Evolutionary conservation across 2,329 filamentous ascomycete species (phyloP), one percentile per base, ranked within the genome.

Genomic region (Pyrenochaeta sp.): DNA sequence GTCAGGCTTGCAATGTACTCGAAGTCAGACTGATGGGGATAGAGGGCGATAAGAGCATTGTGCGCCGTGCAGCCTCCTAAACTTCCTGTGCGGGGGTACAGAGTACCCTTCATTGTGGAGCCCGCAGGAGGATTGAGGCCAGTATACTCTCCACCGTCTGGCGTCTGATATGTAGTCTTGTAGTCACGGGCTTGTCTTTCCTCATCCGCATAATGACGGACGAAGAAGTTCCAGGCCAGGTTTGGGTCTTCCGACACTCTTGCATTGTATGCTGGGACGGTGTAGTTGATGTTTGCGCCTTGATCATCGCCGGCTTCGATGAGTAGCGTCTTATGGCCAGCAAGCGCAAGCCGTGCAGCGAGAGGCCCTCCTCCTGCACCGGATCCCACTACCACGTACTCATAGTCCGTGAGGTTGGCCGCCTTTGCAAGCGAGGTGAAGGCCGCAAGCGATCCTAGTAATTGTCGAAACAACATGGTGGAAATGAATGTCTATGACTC

Each of bases 181-280:
- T 77, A 83, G 69, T 90, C 86, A 50, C 80, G 78, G 24, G 82
- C 79, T 61, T 87, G 84, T 37, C 83, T 79, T 24, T 75, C 72
- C 44, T 85, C 76, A 59, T 88, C 81, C 8, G 80, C 78, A 67
- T 88, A 89, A 72, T 89, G 87, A 45, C 82, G 81, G n/a, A 88
- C 85, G 62, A 84, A 90, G 75, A 85, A 89, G 72, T 88, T 84
- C 87, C 87, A 90, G 45, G 81, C 77, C 64, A 87, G 80, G 19
- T 81, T 79, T 25, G 79, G 79, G 58, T 88, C 84, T 66, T 88
- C 84, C 10, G 84, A 86, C 1, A 83, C 81, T 22, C 81, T 79
- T 47, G 81, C 81, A 24, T 83, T 81, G 66, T 85, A 81, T 1
- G 84, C 82, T 6, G 87, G 86, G 5, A 87, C 81, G 9, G 83